These are phyloP conservation scores for Fusarium pilosicola DNA, from an alignment of 2,329 filamentous ascomycete species.

Conservation along the genomic window DNA sequence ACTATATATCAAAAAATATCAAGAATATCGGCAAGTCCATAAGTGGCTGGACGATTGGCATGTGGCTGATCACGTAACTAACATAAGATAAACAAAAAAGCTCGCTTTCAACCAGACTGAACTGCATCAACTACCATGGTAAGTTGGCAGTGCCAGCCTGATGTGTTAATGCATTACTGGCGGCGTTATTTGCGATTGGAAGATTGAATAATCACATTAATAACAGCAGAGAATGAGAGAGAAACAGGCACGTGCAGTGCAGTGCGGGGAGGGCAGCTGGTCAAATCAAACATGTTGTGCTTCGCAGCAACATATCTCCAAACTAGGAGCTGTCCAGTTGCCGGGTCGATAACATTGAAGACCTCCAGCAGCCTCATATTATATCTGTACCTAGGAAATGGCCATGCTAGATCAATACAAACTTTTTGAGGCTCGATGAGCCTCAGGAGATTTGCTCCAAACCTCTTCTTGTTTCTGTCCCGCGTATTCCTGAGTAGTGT, in stretches of 20 bases:
- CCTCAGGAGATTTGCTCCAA: slow-evolving; percentile 4
- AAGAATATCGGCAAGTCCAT: slow-evolving; percentile 29
- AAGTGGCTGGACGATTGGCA: slow-evolving; percentile 18
- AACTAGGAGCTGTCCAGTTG: neutral
- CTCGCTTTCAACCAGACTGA: slow-evolving; percentile 15
- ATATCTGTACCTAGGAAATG: slow-evolving; percentile 45
- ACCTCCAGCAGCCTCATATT: slow-evolving; percentile 22
- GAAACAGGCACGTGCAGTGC: slow-evolving; percentile 6
- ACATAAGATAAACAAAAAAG: slow-evolving; percentile 30
- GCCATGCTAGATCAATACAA: slow-evolving; percentile 48
- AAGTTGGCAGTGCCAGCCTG: slow-evolving; percentile 26
- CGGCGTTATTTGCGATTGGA: slow-evolving; percentile 22
- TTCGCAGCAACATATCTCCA: slow-evolving; percentile 3
- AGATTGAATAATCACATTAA: slow-evolving; percentile 40
- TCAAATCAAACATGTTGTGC: neutral
- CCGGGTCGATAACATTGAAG: neutral
- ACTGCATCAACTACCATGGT: slow-evolving; percentile 24
- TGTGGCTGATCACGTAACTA: slow-evolving; percentile 27
- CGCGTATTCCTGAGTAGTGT: neutral
- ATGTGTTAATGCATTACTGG: slow-evolving; percentile 21
- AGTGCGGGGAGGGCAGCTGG: slow-evolving; percentile 9
- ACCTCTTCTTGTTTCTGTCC: neutral
- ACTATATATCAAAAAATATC: neutral
- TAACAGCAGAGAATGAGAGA: slow-evolving; percentile 15
- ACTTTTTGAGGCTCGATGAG: slow-evolving; percentile 26